Conservation (phyloP, 768 basidiomycete species). For the Dendrothele bispora region DNA sequence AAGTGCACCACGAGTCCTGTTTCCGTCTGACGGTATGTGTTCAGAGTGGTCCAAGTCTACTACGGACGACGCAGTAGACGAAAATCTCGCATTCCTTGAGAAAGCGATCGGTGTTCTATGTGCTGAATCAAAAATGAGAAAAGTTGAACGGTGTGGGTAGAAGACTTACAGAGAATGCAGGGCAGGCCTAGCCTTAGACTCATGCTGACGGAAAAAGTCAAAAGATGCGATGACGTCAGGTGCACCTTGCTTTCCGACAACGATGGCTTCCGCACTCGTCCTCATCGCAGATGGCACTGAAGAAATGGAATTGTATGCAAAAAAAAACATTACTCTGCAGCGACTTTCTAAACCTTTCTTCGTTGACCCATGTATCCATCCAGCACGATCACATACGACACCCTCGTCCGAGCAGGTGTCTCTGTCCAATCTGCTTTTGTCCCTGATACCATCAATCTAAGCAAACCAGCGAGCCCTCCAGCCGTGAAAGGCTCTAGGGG, state of each 20-base stretch:
- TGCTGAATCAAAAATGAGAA: too few species aligned
- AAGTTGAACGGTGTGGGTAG: too few species aligned
- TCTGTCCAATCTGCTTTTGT: constrained; percentile 65
- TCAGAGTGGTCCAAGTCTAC: constrained; percentile 17
- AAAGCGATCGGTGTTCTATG: too few species aligned
- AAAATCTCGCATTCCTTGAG: too few species aligned
- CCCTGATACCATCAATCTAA: constrained; percentile 23
- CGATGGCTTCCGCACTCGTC: constrained; percentile 61
- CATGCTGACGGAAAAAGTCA: too few species aligned
- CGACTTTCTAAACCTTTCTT: background rate
- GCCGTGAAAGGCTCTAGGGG: constrained; percentile 70
- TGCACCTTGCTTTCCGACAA: background rate
- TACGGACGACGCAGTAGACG: too few species aligned
- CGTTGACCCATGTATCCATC: background rate
- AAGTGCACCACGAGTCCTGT: constrained; percentile 40
- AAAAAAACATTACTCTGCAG: too few species aligned
- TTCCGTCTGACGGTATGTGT: constrained; percentile 19
- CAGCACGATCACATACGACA: constrained; percentile 82
- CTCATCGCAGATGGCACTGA: constrained; percentile 83
- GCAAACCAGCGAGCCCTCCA: constrained; percentile 35
- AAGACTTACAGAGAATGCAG: too few species aligned
- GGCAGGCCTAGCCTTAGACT: too few species aligned
- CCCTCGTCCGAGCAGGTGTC: constrained; percentile 76
- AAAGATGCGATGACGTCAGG: background rate
- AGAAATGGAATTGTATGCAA: constrained; percentile 87